A percentile compares a stretch with the other conserved stretches of the same genome.
Conservation (phyloP, 331 rosid genomes). For the Ulmus americana region DNA sequence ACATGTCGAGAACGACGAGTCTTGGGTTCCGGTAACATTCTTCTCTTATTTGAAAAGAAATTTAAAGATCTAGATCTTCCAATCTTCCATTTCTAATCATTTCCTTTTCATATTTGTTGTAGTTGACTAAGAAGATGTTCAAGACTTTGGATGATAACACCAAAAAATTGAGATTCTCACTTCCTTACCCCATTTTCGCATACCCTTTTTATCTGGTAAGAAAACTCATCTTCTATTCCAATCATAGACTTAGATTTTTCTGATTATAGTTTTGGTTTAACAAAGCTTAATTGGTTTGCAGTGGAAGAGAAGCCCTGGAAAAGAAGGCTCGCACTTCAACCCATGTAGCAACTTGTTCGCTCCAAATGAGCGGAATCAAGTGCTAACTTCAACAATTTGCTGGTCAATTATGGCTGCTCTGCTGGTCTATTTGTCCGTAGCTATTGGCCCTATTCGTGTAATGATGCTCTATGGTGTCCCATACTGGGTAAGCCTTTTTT, state of each 20-base stretch:
- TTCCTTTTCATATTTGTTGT: conserved; percentile 12
- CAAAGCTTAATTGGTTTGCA: conserved; percentile 23
- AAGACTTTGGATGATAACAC: conserved; percentile 43
- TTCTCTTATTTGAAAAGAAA: not conserved
- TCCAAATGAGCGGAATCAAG: conserved; percentile 54
- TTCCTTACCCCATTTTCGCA: conserved; percentile 81
- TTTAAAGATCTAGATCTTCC: not conserved
- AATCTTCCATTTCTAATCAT: not conserved
- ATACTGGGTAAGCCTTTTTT: conserved; percentile 50
- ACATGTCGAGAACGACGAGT: conserved; percentile 87
- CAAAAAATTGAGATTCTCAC: conserved; percentile 51
- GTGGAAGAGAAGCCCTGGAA: conserved; percentile 95
- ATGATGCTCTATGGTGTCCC: conserved; percentile 69
- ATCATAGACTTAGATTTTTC: not conserved
- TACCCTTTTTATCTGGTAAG: conserved; percentile 87
- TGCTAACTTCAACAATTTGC: conserved; percentile 59
- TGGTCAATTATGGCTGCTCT: conserved; percentile 55
- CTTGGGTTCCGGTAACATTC: conserved; percentile 85
- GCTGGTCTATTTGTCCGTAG: conserved; percentile 40
- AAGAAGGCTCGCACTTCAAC: conserved; percentile 83
- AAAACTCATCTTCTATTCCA: not conserved
- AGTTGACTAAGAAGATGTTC: conserved; percentile 78
- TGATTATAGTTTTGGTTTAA: no score
- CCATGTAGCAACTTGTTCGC: conserved; percentile 68
- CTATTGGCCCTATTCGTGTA: conserved; percentile 48